A percentile compares a stretch with the other conserved stretches of the same genome.
Conservation (phyloP, 2,329 filamentous ascomycete species). For the Colletotrichum zoysiae region DNA sequence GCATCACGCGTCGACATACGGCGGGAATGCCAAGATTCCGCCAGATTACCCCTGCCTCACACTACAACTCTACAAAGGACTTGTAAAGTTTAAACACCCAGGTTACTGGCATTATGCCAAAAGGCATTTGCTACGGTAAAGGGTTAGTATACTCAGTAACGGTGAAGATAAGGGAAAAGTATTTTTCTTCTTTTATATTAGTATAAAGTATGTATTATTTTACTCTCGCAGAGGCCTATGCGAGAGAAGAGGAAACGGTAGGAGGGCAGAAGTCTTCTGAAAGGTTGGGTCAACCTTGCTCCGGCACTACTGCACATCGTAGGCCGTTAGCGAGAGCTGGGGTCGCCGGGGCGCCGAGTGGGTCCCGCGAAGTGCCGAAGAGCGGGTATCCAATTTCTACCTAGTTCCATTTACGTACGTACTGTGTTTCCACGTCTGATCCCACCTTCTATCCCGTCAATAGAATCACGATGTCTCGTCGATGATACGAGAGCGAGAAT, state of each 20-base stretch:
- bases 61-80: too few relatives aligned
- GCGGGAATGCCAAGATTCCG: background rate
- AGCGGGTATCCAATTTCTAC: background rate
- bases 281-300: background rate
- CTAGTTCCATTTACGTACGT: background rate
- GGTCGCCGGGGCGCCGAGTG: conserved; percentile 14
- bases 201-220: too few relatives aligned
- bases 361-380: conserved; percentile 27
- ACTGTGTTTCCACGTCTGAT: background rate
- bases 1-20: background rate
- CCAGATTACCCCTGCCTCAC: too few relatives aligned
- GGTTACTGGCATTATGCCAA: too few relatives aligned
- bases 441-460: background rate
- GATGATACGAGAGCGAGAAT: background rate
- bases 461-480: background rate
- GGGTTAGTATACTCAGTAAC: too few relatives aligned
- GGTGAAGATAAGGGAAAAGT: too few relatives aligned
- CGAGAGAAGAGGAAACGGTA: background rate
- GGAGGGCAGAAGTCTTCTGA: too few relatives aligned
- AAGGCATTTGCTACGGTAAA: too few relatives aligned
- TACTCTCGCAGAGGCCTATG: background rate
- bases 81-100: too few relatives aligned
- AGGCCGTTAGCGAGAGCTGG: background rate
- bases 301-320: background rate
- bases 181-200: too few relatives aligned